Evolutionary conservation across 768 basidiomycete species (phyloP), one percentile per base, ranked within the genome.

Genomic region (Tricholoma hemisulphureum): DNA sequence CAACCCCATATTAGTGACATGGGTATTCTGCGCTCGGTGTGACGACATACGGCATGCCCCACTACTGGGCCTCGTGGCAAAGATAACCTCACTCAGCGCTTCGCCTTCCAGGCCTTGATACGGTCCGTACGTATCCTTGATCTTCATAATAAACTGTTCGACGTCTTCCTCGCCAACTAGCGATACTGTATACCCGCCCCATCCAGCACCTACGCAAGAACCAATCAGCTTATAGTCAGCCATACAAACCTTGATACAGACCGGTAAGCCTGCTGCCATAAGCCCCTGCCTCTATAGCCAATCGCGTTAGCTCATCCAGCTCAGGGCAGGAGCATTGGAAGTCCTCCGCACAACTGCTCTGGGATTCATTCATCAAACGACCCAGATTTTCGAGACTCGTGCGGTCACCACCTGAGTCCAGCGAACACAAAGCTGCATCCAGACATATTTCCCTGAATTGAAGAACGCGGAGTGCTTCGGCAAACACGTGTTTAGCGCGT

Each of bases 161-260:
- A 90, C 89, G 43, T 82, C 65, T 18, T 75, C 70, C 65, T 88
- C 87, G 6, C 83, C 79, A 14, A 95, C 87, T 18, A 95, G 80
- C 6, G 90, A 92, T 20, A 95, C 88, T 0, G 89, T 89, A 65
- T 92, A 94, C 5, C 93, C 93, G 34, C 94, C 94, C 93, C 93
- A 96, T 3, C 92, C 93, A 0, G 93, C 93, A 26, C 91, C 89
- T 90, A 59, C 4, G 48, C 26, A 46, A 23, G 39, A 58, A 18
- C 49, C 49, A 20, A 13, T 35, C 9, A 55, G 14, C 50, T 20
- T 28, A 14, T 13, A 16, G 3, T 18, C 57, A 14, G 24, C 23
- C 16, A 49, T 48, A 10, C 14, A 8, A 48, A n/a, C 8, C 5
- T 28, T 10, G 26, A 11, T 23, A 68, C 75, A 51, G 54, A 87